phyloP scores from a whole-genome alignment of 176 grass and related monocot genomes.

The Aegilops sharonensis region DNA sequence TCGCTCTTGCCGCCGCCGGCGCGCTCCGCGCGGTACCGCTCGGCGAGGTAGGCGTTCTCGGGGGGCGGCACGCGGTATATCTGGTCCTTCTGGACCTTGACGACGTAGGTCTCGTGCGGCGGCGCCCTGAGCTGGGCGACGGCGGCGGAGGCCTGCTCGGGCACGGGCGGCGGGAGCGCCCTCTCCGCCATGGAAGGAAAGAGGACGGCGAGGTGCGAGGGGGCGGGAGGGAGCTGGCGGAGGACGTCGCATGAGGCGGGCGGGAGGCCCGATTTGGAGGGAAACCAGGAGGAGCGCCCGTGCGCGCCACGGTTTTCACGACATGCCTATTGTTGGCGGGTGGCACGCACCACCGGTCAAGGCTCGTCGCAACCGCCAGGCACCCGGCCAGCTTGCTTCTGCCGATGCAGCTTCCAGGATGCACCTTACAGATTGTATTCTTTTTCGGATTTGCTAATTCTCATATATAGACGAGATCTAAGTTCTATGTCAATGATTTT shows the following conservation, averaged over 20 bases:
- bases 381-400: neutral
- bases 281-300: slow-evolving; percentile 7
- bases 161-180: slow-evolving; percentile 39
- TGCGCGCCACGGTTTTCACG: slow-evolving; percentile 24
- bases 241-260: slow-evolving; percentile 38
- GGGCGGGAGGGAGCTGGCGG: slow-evolving; percentile 8
- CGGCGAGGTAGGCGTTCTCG: slow-evolving; percentile 73
- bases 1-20: neutral
- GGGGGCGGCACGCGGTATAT: slow-evolving; percentile 88
- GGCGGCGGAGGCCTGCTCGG: neutral
- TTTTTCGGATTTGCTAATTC: too few relatives aligned
- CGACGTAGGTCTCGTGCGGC: slow-evolving; percentile 55
- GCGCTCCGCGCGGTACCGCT: slow-evolving; percentile 56
- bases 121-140: neutral
- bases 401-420: neutral
- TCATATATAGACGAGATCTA: too few relatives aligned
- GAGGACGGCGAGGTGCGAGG: neutral
- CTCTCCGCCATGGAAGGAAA: slow-evolving; percentile 70
- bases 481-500: too few relatives aligned
- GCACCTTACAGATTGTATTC: neutral
- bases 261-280: slow-evolving; percentile 37
- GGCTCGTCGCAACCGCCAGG: neutral
- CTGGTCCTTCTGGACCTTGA: slow-evolving; percentile 87
- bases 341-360: slow-evolving; percentile 8
- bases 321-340: slow-evolving; percentile 38